Percentiles rank a stretch among this genome's conserved stretches.
phyloP scores from a whole-genome alignment of 2,329 filamentous ascomycete genomes.

The Cladophialophora chaetospira region DNA sequence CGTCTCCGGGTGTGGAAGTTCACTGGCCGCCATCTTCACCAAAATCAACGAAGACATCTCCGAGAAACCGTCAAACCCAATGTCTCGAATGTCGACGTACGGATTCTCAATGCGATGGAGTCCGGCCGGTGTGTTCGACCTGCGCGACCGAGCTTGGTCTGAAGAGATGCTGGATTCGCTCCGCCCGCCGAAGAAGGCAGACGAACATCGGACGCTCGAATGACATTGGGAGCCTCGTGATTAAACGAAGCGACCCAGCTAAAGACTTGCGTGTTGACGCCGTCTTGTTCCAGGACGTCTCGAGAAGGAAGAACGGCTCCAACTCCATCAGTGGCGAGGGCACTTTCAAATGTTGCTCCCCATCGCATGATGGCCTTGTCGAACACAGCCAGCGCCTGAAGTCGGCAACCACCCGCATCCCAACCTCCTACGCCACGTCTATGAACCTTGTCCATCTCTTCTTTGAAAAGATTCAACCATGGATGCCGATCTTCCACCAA shows the following conservation, averaged over 20 bases:
- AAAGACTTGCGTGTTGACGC: too few relatives aligned
- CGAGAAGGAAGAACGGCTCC: too few relatives aligned
- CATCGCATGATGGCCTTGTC: too few relatives aligned
- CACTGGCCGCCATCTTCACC: too few relatives aligned
- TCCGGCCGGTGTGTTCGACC: neutral
- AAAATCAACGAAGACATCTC: neutral
- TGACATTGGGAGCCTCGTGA: too few relatives aligned
- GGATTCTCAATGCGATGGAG: neutral
- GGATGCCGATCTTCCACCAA: neutral
- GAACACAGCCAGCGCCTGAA: too few relatives aligned
- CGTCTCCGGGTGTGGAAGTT: too few relatives aligned
- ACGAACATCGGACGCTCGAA: too few relatives aligned
- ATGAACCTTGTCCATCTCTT: neutral
- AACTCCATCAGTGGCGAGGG: too few relatives aligned
- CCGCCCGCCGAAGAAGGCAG: neutral
- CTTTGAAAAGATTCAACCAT: constrained; percentile 1
- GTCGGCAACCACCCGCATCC: neutral
- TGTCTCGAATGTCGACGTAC: neutral
- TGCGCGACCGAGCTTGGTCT: neutral
- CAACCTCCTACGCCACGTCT: neutral
- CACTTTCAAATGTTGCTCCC: too few relatives aligned
- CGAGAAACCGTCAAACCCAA: neutral
- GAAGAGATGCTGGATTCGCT: neutral
- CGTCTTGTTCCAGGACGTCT: too few relatives aligned
- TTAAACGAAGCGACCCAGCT: too few relatives aligned